Conservation (phyloP, 192 early-diverging fungal genomes). For the Coemansia sp. region DNA sequence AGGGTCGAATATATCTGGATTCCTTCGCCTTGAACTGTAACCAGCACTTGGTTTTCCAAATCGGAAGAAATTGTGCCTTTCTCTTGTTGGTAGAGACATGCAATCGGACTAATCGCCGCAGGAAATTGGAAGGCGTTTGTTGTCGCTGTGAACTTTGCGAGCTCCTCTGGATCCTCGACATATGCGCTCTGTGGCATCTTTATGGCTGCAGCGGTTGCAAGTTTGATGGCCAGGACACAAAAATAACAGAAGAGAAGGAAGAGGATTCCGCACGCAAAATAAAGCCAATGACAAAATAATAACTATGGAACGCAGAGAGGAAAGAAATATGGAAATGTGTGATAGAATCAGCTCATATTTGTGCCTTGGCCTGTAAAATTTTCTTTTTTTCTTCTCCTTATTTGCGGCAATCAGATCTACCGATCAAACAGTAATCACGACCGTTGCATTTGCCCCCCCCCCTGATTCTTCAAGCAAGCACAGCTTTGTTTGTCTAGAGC, state of each 20-base stretch:
- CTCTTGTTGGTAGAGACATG: slow-evolving; percentile 18
- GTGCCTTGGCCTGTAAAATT: background rate
- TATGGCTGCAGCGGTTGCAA: background rate
- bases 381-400: background rate
- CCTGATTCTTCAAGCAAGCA: too few species aligned
- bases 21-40: slow-evolving; percentile 46
- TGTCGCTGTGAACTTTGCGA: slow-evolving; percentile 46
- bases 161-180: slow-evolving; percentile 44
- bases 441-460: too few species aligned
- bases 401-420: background rate
- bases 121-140: slow-evolving; percentile 39
- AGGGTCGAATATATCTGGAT: slow-evolving; percentile 46
- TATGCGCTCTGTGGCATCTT: slow-evolving; percentile 37
- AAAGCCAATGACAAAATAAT: too few species aligned
- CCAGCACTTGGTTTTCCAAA: slow-evolving; percentile 30
- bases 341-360: background rate
- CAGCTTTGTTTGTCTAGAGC: too few species aligned
- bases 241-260: background rate
- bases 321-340: too few species aligned
- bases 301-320: too few species aligned
- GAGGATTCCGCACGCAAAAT: background rate
- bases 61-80: background rate
- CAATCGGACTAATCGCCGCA: slow-evolving; percentile 45
- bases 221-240: background rate
- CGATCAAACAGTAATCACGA: background rate